phyloP scores from a whole-genome alignment of 805 yeast genomes.

The Clavispora vitiphila region DNA sequence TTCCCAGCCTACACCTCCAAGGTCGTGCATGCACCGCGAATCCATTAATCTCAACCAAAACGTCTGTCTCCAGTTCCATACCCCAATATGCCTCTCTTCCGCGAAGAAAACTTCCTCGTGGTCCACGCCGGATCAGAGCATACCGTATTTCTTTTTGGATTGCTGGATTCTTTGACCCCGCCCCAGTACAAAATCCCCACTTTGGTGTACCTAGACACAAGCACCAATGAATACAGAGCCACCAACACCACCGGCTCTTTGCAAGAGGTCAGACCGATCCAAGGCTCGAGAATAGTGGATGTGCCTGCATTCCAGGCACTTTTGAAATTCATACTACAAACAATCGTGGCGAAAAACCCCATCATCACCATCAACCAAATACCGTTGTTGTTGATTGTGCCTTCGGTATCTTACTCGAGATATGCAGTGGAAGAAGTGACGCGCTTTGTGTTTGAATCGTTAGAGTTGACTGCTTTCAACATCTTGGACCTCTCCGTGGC shows the following conservation, averaged over 20 bases:
- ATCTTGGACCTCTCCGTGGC: constrained; percentile 65
- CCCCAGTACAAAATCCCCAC: constrained; percentile 80
- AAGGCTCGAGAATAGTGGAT: constrained; percentile 58
- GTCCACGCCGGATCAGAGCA: constrained; percentile 75
- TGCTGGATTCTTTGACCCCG: constrained; percentile 68
- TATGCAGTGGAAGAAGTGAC: constrained; percentile 63
- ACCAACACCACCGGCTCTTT: constrained; percentile 26
- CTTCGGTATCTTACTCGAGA: constrained; percentile 63
- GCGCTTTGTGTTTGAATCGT: constrained; percentile 66
- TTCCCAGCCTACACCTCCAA: too few relatives aligned
- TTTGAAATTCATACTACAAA: constrained; percentile 41
- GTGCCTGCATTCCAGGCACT: constrained; percentile 66
- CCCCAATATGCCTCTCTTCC: constrained; percentile 36
- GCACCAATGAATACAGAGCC: constrained; percentile 29
- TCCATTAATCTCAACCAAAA: not conserved
- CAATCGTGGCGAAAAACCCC: constrained; percentile 34
- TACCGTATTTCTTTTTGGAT: constrained; percentile 76
- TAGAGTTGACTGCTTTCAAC: constrained; percentile 69
- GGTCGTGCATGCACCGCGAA: not conserved
- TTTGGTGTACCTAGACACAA: constrained; percentile 50
- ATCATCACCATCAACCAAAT: constrained; percentile 55
- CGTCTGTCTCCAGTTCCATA: not conserved
- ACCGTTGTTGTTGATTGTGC: constrained; percentile 65
- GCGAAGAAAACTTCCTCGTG: constrained; percentile 45
- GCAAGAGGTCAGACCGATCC: constrained; percentile 56